Evolutionary conservation across 2,329 filamentous ascomycete species (phyloP), one percentile per base, ranked within the genome.

Genomic region (Kalmusia sp.): DNA sequence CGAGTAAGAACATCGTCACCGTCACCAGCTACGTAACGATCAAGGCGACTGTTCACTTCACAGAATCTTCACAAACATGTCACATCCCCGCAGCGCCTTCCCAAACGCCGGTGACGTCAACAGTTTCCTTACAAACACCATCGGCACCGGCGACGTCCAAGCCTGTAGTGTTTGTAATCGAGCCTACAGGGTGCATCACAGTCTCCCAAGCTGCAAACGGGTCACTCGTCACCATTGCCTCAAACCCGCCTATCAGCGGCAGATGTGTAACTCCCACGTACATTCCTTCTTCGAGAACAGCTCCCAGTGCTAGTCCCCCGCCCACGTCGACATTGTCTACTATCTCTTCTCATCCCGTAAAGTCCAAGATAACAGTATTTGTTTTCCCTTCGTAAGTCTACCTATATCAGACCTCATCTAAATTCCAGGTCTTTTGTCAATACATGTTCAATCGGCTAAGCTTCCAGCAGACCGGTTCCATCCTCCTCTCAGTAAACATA

Each of bases 111-210:
- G 5, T 6, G 15, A 37, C 15, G 7, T 37, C 33, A 14, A 27
- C 21, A 11, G 6, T 12, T 28, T 9, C 11, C n/a, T 22, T n/a
- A 14, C 38, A 19, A 12, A 37, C 19, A 2, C 30, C 21, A 37
- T 17, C 11, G 28, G 3, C 21, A n/a, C 4, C 43, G 2, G 6
- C 17, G 7, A 37, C 44, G 4, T 19, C 24, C 21, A 19, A 6
- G 4, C 45, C 45, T 12, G 27, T 34, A 8, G 37, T 31, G 15
- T 34, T 21, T 4, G 19, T 41, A 6, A 49, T 37, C 27, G 27
- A 31, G 12, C 17, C 46, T 11, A 49, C 46, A 40, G 46, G 35
- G 19, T 49, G 46, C 27, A 49, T 49, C 24, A 49, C 35, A 3
- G n/a, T 49, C 25, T 28, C 46, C 2, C 6, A 33, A 2, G 37